Evolutionary conservation across 2,329 filamentous ascomycete species (phyloP).

Genomic region (Stylonectria norvegica): DNA sequence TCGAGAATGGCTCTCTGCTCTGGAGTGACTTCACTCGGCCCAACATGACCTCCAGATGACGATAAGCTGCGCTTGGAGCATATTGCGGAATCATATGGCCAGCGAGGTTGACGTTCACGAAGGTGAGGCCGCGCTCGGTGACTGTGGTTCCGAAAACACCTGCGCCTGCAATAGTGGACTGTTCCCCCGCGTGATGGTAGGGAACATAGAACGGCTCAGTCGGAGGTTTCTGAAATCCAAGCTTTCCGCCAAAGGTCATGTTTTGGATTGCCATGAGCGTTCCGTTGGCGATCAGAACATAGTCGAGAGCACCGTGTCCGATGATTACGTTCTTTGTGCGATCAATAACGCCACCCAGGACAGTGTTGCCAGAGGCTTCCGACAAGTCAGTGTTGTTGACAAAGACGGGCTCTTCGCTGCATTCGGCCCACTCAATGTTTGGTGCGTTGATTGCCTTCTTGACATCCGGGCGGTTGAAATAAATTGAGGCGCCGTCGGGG

Average conservation of each 20-base stretch:
- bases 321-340: conserved; percentile 69
- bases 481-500: conserved; percentile 52
- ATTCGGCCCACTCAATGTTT: conserved; percentile 51
- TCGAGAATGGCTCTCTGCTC: conserved; percentile 36
- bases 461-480: conserved; percentile 68
- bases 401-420: conserved; percentile 41
- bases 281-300: conserved; percentile 64
- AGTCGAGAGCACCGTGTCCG: conserved; percentile 68
- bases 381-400: conserved; percentile 42
- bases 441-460: conserved; percentile 66
- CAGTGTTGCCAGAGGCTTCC: background rate
- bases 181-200: conserved; percentile 30
- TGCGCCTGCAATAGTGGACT: conserved; percentile 47
- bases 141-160: conserved; percentile 68
- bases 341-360: conserved; percentile 55
- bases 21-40: conserved; percentile 61
- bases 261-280: conserved; percentile 72
- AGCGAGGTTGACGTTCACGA: conserved; percentile 57
- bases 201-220: conserved; percentile 5
- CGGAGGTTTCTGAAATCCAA: conserved; percentile 65
- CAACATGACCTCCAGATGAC: conserved; percentile 72
- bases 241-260: conserved; percentile 72
- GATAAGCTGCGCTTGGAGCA: conserved; percentile 63
- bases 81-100: conserved; percentile 72
- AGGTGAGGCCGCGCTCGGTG: conserved; percentile 74